Evolutionary conservation across 768 basidiomycete genomes (phyloP).

Genomic region (Zangia roseola): DNA sequence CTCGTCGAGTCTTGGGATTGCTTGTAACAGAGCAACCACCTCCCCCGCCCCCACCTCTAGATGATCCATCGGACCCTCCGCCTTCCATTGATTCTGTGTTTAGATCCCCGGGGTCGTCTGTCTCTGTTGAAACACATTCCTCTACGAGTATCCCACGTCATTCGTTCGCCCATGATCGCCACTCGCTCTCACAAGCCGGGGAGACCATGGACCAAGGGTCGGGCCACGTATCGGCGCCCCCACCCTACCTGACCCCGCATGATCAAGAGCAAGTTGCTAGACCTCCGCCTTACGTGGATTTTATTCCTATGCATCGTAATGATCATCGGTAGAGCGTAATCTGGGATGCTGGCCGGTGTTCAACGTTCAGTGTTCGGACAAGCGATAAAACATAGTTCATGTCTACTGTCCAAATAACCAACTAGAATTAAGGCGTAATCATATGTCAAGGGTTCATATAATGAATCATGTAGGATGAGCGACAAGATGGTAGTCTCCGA

Average conservation of each 20-base stretch:
- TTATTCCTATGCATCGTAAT: slow-evolving; percentile 17
- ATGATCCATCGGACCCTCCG: slow-evolving; percentile 86
- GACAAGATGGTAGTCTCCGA: slow-evolving; percentile 17
- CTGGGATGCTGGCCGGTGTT: not conserved
- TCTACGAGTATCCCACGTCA: slow-evolving; percentile 31
- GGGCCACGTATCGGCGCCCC: slow-evolving; percentile 63
- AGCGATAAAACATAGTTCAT: not conserved
- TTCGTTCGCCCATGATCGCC: slow-evolving; percentile 31
- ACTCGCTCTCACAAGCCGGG: slow-evolving; percentile 33
- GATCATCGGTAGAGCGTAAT: slow-evolving; percentile 11
- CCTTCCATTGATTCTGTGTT: slow-evolving; percentile 86
- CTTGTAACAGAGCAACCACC: slow-evolving; percentile 58
- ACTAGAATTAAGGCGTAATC: slow-evolving; percentile 28
- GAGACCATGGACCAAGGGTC: slow-evolving; percentile 36
- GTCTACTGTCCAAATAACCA: slow-evolving; percentile 12
- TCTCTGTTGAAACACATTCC: slow-evolving; percentile 14
- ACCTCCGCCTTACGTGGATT: slow-evolving; percentile 67
- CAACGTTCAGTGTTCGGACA: not conserved
- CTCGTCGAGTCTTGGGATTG: slow-evolving; percentile 58
- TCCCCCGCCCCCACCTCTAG: slow-evolving; percentile 79
- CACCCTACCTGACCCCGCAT: slow-evolving; percentile 63
- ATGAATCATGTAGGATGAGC: slow-evolving; percentile 16
- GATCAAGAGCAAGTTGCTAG: slow-evolving; percentile 53
- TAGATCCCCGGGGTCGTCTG: slow-evolving; percentile 35
- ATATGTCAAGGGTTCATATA: slow-evolving; percentile 22